These are phyloP conservation scores for Mycena belliarum DNA, from an alignment of 768 basidiomycete genomes.

Conservation along the genomic window DNA sequence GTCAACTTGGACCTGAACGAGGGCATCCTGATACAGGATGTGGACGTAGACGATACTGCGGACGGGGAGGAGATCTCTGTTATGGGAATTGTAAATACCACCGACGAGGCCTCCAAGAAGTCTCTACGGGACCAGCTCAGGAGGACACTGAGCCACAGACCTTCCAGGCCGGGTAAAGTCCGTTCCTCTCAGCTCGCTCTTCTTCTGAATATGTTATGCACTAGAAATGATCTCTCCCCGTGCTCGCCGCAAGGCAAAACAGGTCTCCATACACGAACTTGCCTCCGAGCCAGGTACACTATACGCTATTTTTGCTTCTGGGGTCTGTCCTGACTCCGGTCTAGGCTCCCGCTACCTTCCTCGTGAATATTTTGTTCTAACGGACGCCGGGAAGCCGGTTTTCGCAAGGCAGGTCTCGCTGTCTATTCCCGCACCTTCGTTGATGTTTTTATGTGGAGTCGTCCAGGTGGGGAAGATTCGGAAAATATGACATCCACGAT, in stretches of 20 bases:
- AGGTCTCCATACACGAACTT: slow-evolving; percentile 39
- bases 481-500: slow-evolving; percentile 77
- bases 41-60: slow-evolving; percentile 60
- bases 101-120: slow-evolving; percentile 63
- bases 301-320: slow-evolving; percentile 9
- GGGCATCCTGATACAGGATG: slow-evolving; percentile 71
- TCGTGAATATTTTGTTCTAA: slow-evolving; percentile 89
- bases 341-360: slow-evolving; percentile 47
- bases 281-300: slow-evolving; percentile 43
- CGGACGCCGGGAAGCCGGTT: slow-evolving; percentile 97
- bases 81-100: slow-evolving; percentile 43
- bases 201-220: not conserved
- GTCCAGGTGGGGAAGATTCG: slow-evolving; percentile 53
- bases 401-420: slow-evolving; percentile 68
- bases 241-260: slow-evolving; percentile 32
- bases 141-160: slow-evolving; percentile 59
- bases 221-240: slow-evolving; percentile 34
- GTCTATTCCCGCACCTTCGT: slow-evolving; percentile 10
- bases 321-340: slow-evolving; percentile 20
- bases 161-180: slow-evolving; percentile 49
- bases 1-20: slow-evolving; percentile 66
- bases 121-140: slow-evolving; percentile 70
- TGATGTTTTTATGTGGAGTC: slow-evolving; percentile 33
- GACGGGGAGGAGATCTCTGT: slow-evolving; percentile 56
- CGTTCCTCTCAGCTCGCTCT: not conserved